Evolutionary conservation across 495 filamentous ascomycete genomes (phyloP), one percentile per base, ranked within the genome.

Genomic region (Xylaria sp.): DNA sequence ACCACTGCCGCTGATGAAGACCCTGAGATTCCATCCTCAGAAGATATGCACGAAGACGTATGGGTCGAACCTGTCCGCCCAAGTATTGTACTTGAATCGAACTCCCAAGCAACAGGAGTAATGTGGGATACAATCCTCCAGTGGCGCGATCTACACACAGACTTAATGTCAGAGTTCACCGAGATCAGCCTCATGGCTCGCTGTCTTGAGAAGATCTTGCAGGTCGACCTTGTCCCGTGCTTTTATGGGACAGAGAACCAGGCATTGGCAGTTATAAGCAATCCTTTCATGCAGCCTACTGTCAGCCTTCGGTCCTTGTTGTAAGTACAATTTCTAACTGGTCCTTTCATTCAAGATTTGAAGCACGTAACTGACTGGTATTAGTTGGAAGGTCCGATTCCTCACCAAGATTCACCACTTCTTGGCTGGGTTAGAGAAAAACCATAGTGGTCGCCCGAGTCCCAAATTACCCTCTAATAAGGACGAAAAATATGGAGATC

Each of bases 321-420:
- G 55, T 58, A 37, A 37, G 55, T 35, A n/a, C 1, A 3, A n/a
- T 58, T 35, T 9, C 15, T 58, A 2, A 35, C 3, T n/a, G 5
- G 29, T 14, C 55, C 14, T 58, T 17, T 35, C 11, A 12, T 33
- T 19, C 4, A 14, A 58, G 19, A 0, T 35, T 11, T 58, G 15
- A 12, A 58, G 5, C 37, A 35, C 17, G 17, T 58, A n/a, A 1
- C 31, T 58, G 4, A 58, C 17, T n/a, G 0, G 31, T 6, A 37
- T 58, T 58, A 58, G 55, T 37, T 58, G 55, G 55, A 58, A 58
- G 15, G 31, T 58, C 15, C 55, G 55, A n/a, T 58, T 58, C 12
- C 55, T 58, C 6, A 7, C 17, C 29, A 58, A 58, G 7, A 37
- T 35, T 21, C 31, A 35, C 8, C 31, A 58, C 17, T 37, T 58